Conservation (phyloP, 1,284 basidiomycete genomes). For the Papiliotrema nemorosa region DNA sequence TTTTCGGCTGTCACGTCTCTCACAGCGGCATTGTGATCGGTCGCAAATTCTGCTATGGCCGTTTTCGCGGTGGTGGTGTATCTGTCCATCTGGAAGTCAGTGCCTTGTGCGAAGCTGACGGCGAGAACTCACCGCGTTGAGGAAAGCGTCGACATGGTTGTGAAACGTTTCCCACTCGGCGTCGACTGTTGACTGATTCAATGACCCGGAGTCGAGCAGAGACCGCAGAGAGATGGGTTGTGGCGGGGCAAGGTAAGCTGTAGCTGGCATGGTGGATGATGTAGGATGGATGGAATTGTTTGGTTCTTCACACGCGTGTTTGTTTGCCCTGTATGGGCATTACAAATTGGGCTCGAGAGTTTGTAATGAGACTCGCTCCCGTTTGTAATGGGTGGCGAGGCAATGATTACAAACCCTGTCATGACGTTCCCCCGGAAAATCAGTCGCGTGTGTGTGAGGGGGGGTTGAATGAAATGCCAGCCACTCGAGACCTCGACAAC, state of each 20-base stretch:
- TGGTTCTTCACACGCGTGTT: too few species aligned
- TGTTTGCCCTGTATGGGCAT: too few species aligned
- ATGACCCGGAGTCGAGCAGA: conserved; percentile 17
- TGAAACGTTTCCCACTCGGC: conserved; percentile 40
- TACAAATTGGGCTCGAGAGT: too few species aligned
- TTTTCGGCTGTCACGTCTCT: conserved; percentile 36
- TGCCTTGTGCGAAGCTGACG: not conserved
- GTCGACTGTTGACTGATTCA: conserved; percentile 22
- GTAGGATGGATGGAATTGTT: conserved; percentile 5
- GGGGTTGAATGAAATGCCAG: too few species aligned
- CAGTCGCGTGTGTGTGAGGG: too few species aligned
- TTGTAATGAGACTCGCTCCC: too few species aligned
- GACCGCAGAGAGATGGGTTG: conserved; percentile 20
- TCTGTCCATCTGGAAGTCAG: conserved; percentile 35
- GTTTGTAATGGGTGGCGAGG: too few species aligned
- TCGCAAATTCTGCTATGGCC: conserved; percentile 33
- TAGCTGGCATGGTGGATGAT: conserved; percentile 11
- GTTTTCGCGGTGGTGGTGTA: conserved; percentile 37
- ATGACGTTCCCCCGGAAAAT: too few species aligned
- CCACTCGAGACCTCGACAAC: not conserved
- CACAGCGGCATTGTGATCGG: conserved; percentile 25
- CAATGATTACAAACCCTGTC: too few species aligned
- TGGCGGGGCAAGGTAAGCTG: conserved; percentile 16
- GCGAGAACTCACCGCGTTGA: conserved; percentile 27
- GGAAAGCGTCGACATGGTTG: conserved; percentile 34